Evolutionary conservation across 1,284 basidiomycete species (phyloP), one percentile per base, ranked within the genome.

Genomic region (Boletus smithii): DNA sequence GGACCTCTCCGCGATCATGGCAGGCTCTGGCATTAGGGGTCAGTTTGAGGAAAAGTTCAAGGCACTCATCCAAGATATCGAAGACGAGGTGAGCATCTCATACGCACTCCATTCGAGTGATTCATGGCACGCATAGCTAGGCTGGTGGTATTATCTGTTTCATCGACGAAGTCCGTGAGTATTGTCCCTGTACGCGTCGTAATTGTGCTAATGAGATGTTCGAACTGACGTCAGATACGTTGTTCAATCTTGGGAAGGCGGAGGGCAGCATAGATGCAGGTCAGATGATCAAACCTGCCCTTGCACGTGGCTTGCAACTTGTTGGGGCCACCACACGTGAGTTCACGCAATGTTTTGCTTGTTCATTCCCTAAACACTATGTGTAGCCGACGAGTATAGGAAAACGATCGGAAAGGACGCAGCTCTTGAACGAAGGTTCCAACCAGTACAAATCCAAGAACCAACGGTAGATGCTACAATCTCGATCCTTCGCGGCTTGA

Each of bases 21-120:
- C 88, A 11, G 92, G 92, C 3, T 90, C 92, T 0, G 91, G 89
- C 0, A 85, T 95, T 39, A 81, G 92, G 26, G 94, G 93, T 2
- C 85, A 91, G 52, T 95, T 95, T 51, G 93, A 97, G 59, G 90
- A 91, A 64, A 92, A 92, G 59, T 93, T 95, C 76, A 93, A 92
- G 65, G 83, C 81, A 0, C 72, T 95, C 6, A 74, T 95, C 23
- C 79, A 80, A 33, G 93, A 97, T 61, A 93, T 97, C 50, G 90
- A 95, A 60, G 88, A 85, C 11, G 83, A 89, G 69, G 82, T 83
- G 51, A 55, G 76, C 30, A 50, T 22, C 46, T 24, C 10, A 33
- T 16, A 43, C 24, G 17, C 8, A 23, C n/a, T 7, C 35, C 5
- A 30, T 42, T 30, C 9, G 49, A 32, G 14, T 31, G 27, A 31